A percentile compares a stretch with the other conserved stretches of the same genome.
These are phyloP conservation scores for Phaeolepiota aurea DNA, from an alignment of 768 basidiomycete species.

Conservation along the genomic window DNA sequence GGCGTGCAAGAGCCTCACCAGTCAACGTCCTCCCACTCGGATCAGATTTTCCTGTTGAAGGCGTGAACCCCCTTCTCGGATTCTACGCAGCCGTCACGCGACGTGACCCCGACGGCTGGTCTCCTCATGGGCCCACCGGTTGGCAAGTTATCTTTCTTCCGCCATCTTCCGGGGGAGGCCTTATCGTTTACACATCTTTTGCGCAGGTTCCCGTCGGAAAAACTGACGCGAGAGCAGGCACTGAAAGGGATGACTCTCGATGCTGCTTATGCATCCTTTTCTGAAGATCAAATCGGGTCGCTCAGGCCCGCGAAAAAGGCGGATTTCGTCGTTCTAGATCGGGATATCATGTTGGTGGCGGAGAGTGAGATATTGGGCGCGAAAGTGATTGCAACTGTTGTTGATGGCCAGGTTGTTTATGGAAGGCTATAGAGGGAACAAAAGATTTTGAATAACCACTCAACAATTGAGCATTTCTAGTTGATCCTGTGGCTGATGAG, in stretches of 20 bases:
- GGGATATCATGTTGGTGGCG: slow-evolving; percentile 64
- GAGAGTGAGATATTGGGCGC: slow-evolving; percentile 43
- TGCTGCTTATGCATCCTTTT: slow-evolving; percentile 82
- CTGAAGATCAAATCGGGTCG: slow-evolving; percentile 64
- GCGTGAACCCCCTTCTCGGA: slow-evolving; percentile 79
- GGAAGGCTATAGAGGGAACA: slow-evolving; percentile 31
- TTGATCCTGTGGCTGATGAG: too few species aligned
- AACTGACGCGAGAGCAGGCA: slow-evolving; percentile 74
- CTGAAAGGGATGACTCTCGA: slow-evolving; percentile 88
- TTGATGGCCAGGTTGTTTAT: slow-evolving; percentile 52
- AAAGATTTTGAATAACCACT: too few species aligned
- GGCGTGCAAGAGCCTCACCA: slow-evolving; percentile 24
- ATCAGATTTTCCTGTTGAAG: slow-evolving; percentile 92
- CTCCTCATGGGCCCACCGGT: slow-evolving; percentile 76
- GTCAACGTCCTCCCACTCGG: slow-evolving; percentile 55
- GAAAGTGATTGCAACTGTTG: slow-evolving; percentile 50
- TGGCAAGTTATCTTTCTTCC: slow-evolving; percentile 45
- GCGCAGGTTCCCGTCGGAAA: slow-evolving; percentile 67
- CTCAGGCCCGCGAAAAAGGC: slow-evolving; percentile 74
- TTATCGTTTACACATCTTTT: neutral
- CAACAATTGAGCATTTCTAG: too few species aligned
- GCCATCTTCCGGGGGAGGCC: neutral
- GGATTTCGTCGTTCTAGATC: slow-evolving; percentile 80
- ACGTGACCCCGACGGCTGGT: slow-evolving; percentile 55
- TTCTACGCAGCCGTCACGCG: slow-evolving; percentile 88